Evolutionary conservation across 1,139 yeast genomes (phyloP).

Genomic region (Suhomyces choctaworum): DNA sequence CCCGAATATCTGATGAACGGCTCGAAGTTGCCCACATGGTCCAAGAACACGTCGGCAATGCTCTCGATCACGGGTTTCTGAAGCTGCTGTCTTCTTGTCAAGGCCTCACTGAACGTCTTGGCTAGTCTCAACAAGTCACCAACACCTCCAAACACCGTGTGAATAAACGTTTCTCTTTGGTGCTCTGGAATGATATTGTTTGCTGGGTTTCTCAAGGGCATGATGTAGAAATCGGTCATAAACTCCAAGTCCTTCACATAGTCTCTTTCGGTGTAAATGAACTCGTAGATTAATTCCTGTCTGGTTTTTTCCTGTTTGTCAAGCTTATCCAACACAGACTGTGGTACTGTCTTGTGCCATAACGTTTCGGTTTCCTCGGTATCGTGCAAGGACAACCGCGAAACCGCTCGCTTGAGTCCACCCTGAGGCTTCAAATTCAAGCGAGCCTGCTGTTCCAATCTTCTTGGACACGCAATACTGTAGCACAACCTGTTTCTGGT

Average conservation of each 20-base stretch:
- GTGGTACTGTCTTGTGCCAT: constrained; percentile 93
- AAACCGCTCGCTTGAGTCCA: constrained; percentile 80
- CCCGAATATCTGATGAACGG: constrained; percentile 94
- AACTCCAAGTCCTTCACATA: constrained; percentile 94
- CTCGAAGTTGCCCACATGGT: constrained; percentile 81
- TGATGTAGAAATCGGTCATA: constrained; percentile 89
- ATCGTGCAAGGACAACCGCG: constrained; percentile 72
- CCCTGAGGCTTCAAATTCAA: constrained; percentile 87
- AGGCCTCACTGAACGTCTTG: constrained; percentile 81
- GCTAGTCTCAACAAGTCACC: constrained; percentile 85
- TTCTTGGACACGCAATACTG: constrained; percentile 95
- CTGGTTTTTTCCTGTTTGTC: constrained; percentile 87
- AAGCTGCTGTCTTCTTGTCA: constrained; percentile 83
- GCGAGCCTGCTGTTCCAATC: constrained; percentile 94
- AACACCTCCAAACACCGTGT: constrained; percentile 89
- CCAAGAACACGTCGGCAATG: constrained; percentile 84
- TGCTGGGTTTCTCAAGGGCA: constrained; percentile 73
- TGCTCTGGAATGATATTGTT: constrained; percentile 84
- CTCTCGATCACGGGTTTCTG: constrained; percentile 79
- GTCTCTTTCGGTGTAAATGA: constrained; percentile 90
- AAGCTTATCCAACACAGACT: constrained; percentile 72
- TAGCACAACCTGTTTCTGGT: constrained; percentile 85
- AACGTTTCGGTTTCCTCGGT: constrained; percentile 83
- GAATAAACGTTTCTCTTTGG: constrained; percentile 85
- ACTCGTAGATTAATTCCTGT: constrained; percentile 93